Base-by-base conservation (phyloP, 2,329 filamentous ascomycete genomes). In the Sclerotinia spermophila region DNA sequence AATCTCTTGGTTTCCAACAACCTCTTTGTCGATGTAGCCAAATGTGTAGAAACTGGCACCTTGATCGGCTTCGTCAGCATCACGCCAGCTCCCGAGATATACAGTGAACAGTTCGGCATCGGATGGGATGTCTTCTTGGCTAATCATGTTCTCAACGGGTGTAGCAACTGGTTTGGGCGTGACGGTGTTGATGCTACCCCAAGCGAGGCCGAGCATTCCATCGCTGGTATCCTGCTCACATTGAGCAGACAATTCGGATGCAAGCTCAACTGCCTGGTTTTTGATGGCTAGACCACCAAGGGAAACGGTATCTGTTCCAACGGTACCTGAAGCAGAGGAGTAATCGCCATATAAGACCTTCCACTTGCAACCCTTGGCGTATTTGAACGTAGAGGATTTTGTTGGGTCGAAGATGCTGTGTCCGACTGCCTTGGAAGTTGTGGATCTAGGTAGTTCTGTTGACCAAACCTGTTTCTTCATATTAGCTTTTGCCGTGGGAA, bases 101-200 rank as follows among this genome's bases (percentile, higher is more conserved):
- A 82, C 85, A 0, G 87, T 89, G 80, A 89, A 90, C 5, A 90
- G 82, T 74, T 86, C 82, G 15, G 82, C 76, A 3, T 78, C 77
- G 27, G 82, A 76, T 1, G 83, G 81, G 70, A 89, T 87, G 71
- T 87, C 84, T 0, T 81, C 71, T 75, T 89, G 83, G 72, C 77
- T 81, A 71, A 91, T 89, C 87, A 92, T 89, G 81, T 90, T 92
- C 76, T 90, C 88, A 19, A 92, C 86, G 0, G 89, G 89, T 0
- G 90, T 92, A 24, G 81, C 80, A 70, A 89, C 86, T 0, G 84
- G 81, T 7, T 81, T 81, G 0, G 87, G 83, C 67, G 81, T 78
- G 67, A 91, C 86, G 0, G 87, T 90, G 80, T 90, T 91, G 82
- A 91, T 89, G 58, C 78, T 83, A 67, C 86, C 83, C 73, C 86